phyloP scores from a whole-genome alignment of 306 rosid genomes.

The Trifolium pratense region DNA sequence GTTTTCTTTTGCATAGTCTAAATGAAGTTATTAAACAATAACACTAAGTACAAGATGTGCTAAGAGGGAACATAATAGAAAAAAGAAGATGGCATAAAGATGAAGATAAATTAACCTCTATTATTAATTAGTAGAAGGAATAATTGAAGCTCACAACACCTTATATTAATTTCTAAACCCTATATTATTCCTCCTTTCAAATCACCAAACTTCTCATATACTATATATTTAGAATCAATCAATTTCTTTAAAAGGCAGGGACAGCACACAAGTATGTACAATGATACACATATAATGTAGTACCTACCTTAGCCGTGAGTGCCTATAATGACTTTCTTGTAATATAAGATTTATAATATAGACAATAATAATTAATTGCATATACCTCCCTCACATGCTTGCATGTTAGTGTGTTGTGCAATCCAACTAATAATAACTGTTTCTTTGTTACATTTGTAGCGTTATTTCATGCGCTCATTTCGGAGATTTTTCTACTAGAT shows the following conservation, averaged over 20 bases:
- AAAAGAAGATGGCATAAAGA: no score
- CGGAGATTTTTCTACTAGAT: neutral
- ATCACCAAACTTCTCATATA: neutral
- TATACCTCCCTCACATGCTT: constrained; percentile 35
- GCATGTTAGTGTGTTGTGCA: constrained; percentile 41
- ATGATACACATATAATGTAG: neutral
- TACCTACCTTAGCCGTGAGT: neutral
- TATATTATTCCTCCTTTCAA: neutral
- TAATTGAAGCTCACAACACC: neutral
- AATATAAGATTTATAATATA: neutral
- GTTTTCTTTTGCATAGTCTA: no score
- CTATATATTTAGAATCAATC: neutral
- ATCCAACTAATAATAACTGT: constrained; percentile 8
- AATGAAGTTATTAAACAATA: no score
- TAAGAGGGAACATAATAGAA: no score
- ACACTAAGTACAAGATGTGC: no score
- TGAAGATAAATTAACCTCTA: no score
- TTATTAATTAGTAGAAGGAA: neutral
- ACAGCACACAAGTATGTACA: constrained; percentile 7
- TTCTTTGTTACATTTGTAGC: constrained; percentile 7
- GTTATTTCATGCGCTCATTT: neutral
- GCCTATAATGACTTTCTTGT: neutral
- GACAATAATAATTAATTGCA: constrained; percentile 6
- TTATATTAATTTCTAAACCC: neutral
- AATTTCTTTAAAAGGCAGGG: neutral